Base-by-base conservation (phyloP, 805 yeast genomes). In the Starmerella stellata region DNA sequence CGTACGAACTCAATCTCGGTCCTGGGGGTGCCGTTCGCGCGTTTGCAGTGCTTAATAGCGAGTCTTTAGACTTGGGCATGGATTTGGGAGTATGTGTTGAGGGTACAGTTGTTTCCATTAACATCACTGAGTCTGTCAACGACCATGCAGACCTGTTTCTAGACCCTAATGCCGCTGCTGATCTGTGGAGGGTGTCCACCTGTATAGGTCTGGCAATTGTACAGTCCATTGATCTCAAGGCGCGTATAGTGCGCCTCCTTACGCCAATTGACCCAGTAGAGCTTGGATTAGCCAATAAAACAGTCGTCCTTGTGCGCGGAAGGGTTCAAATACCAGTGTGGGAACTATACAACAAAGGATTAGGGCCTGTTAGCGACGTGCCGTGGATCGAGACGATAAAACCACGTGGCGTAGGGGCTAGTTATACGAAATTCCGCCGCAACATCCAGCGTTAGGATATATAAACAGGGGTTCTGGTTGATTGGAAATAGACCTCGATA, bases 191-290 rank as follows among this genome's bases (percentile, higher is more conserved):
- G 9, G 39, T 41, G 1, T 21, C 54, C 13, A 40, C 48, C 2
- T 72, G 68, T 43, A 46, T 64, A 16, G 75, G 79, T 0, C 55
- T 77, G 25, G 73, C 69, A 1, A 59, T 80, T 36, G 62, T 81
- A 0, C 94, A 82, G 51, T 76, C 87, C 1, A 56, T 80, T 11
- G 67, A 75, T 46, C 14, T 18, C 41, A 44, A 43, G 0, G 50
- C 56, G 1, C 50, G 59, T 8, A 44, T 58, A 14, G 48, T 78
- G 33, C 73, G 77, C 41, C 37, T 81, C 1, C 74, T 78, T 47
- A 58, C 77, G 0, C 82, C 52, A 1, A 16, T 46, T 0, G 48
- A 58, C 14, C 52, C 52, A 4, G 54, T 32, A 1, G 34, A 18
- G 3, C 18, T 39, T 14, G 47, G 29, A 11, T 19, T 41, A 4